Evolutionary conservation across 352 stramenopile species (phyloP), one percentile per base, ranked within the genome.

Genomic region (Phytopythium boreale): DNA sequence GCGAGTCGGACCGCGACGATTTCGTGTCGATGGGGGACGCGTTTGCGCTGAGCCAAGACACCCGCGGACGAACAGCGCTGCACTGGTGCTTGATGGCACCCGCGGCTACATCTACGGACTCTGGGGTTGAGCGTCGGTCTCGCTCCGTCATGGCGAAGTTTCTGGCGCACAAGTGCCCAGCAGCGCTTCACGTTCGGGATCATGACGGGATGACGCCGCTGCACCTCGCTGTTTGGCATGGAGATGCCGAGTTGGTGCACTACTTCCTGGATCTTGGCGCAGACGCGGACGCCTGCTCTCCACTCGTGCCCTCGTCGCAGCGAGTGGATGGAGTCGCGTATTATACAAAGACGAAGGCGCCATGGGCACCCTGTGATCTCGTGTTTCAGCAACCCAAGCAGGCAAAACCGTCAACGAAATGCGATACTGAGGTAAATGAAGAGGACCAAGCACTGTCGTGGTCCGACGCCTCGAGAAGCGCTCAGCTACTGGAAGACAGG

Each of bases 331-430:
- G 20, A 19, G 9, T 24, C 29, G 43, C 56, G 61, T 10, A 68
- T 4, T n/a, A 29, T 1, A 5, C 29, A 20, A 63, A 50, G 14
- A 29, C 56, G 2, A 82, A 79, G 63, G 74, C 78, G 0, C 0
- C 43, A 4, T 89, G 80, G 80, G 78, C 78, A 10, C 78, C 78
- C 0, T 89, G 80, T 55, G 72, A 67, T 4, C 60, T 68, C n/a
- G 24, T 75, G 7, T 75, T 77, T 44, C 72, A 80, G 41, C 66
- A 27, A 22, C 60, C 7, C 15, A 41, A 26, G 20, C 14, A 17
- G 7, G 50, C 17, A 5, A 41, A 22, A 11, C 8, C 49, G 24
- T 15, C 14, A 36, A 8, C 5, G 15, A 19, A 39, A 41, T 7
- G 5, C 14, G 7, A 41, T 14, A 5, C 15, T 17, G 29, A 46